A percentile compares a stretch with the other conserved stretches of the same genome.
Conservation (phyloP, 805 yeast species). For the Saccharomyces eubayanus region DNA sequence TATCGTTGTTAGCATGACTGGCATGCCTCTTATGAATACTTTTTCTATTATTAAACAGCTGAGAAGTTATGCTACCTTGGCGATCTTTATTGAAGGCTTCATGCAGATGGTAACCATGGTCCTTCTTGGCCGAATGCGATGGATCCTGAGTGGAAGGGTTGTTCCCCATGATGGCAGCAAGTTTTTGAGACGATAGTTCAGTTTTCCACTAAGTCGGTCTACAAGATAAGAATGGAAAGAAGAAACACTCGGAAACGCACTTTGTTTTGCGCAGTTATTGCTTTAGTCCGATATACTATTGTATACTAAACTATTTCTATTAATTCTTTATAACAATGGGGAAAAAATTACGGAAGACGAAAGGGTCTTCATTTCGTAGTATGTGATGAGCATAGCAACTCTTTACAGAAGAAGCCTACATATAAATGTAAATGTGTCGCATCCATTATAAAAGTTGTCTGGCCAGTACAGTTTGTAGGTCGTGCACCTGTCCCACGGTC, state of each 20-base stretch:
- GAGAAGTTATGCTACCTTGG: conserved; percentile 14
- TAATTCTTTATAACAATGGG: neutral
- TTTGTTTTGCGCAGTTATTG: neutral
- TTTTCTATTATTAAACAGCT: conserved; percentile 14
- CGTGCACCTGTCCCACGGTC: conserved; percentile 59
- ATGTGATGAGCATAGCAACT: neutral
- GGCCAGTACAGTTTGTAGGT: conserved; percentile 44
- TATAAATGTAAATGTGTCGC: neutral
- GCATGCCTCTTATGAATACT: conserved; percentile 10
- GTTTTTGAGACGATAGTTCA: neutral
- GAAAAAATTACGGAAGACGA: neutral
- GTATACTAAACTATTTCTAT: neutral
- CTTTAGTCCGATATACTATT: neutral
- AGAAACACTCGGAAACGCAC: neutral
- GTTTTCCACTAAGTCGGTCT: neutral
- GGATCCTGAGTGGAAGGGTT: conserved; percentile 7
- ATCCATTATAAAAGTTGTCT: conserved; percentile 1
- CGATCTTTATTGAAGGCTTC: conserved; percentile 5
- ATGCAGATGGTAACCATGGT: conserved; percentile 2
- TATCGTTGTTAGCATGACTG: neutral
- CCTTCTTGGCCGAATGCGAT: neutral
- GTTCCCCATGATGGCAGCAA: conserved; percentile 6
- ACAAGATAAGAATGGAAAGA: neutral
- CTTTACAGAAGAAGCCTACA: neutral
- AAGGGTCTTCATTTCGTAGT: neutral